Conservation (phyloP, 768 basidiomycete species). For the Suillus placidus region DNA sequence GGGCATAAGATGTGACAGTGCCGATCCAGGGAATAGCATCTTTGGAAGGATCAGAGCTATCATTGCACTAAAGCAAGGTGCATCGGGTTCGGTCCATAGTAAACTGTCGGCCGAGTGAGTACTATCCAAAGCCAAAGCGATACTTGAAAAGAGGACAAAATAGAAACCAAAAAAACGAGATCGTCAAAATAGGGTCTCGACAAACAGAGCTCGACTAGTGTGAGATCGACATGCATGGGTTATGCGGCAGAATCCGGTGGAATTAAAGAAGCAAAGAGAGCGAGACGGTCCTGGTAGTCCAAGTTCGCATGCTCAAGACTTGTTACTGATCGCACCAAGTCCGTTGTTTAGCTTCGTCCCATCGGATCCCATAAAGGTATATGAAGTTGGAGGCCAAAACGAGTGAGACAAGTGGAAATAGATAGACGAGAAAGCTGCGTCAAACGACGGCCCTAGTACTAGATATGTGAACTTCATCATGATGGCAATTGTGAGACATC, state of each 20-base stretch:
- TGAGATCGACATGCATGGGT: background rate
- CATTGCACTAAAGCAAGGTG: background rate
- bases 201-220: background rate
- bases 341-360: background rate
- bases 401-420: background rate
- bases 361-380: background rate
- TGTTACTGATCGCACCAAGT: background rate
- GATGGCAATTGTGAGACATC: background rate
- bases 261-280: background rate
- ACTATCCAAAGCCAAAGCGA: background rate
- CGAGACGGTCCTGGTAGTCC: background rate
- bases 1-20: background rate
- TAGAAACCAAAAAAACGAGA: background rate
- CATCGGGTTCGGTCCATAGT: background rate
- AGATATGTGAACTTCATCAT: background rate
- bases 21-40: background rate
- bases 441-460: background rate
- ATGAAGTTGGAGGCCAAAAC: background rate
- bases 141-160: background rate
- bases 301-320: background rate
- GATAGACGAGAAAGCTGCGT: background rate
- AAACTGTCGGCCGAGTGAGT: background rate
- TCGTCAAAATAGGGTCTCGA: background rate
- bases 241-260: background rate
- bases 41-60: background rate